Evolutionary conservation across 352 stramenopile species (phyloP), one percentile per base, ranked within the genome.

Genomic region (Pythium apleroticum): DNA sequence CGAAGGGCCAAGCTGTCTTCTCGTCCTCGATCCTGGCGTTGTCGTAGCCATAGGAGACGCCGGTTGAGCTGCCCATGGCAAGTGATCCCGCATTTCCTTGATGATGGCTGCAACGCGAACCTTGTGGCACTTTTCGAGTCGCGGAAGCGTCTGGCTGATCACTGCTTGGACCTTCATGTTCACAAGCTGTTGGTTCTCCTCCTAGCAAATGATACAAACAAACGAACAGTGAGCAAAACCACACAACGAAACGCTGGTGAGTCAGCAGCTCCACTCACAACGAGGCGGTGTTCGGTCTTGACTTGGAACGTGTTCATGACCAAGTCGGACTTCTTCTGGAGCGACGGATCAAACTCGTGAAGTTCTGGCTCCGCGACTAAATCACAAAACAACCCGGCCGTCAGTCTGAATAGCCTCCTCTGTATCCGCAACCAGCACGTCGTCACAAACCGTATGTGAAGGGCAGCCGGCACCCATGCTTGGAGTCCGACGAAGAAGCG

Each of bases 81-180:
- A 33, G 5, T 78, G 65, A 7, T 65, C 69, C 25, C 78, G 69
- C 48, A 73, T 82, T 19, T 68, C 56, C 19, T 33, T 37, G 12
- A 88, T 41, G 31, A 78, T 69, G 48, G 74, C 65, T 11, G 59
- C 61, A 25, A 88, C 73, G 60, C 78, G 68, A 41, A 63, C 64
- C 31, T 64, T 61, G 65, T 88, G 75, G 41, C 80, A 87, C 41
- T 63, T 37, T 60, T 86, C 56, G 20, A 89, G 60, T 2, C 66
- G 39, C 9, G 68, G 68, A 12, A 78, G 33, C 12, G 77, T 67
- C 25, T 74, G 49, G 5, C 72, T 63, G 25, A 87, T 66, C 41
- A 81, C 48, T 6, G 54, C 43, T 15, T 70, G 61, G n/a, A 89
- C 64, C 30, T 49, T 55, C 1, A 33, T 41, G 20, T 81, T 75